These are phyloP conservation scores for Lycium barbarum DNA, from an alignment of 257 asterid genomes.

Conservation along the genomic window DNA sequence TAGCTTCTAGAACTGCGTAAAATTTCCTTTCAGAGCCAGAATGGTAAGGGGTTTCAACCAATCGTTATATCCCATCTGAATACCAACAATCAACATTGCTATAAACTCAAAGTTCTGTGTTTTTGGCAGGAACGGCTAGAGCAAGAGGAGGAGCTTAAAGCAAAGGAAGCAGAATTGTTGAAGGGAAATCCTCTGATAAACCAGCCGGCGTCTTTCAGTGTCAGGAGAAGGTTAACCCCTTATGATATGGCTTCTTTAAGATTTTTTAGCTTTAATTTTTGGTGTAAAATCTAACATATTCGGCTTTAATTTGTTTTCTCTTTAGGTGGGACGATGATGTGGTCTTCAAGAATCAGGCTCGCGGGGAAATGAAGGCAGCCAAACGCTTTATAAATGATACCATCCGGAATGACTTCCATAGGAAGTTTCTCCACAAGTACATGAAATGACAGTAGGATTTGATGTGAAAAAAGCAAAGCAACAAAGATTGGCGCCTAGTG, in stretches of 20 bases:
- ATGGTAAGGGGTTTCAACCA: not conserved
- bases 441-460: slow-evolving; percentile 47
- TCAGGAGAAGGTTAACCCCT: slow-evolving; percentile 70
- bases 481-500: not conserved
- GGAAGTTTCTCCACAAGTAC: slow-evolving; percentile 79
- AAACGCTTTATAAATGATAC: slow-evolving; percentile 95
- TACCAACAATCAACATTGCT: not conserved
- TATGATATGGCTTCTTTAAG: not conserved
- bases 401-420: slow-evolving; percentile 83
- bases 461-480: not conserved
- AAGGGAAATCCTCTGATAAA: slow-evolving; percentile 85
- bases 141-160: slow-evolving; percentile 86
- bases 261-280: not conserved
- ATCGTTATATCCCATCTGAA: not conserved
- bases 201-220: slow-evolving; percentile 71
- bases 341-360: slow-evolving; percentile 95
- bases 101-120: not conserved
- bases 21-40: not conserved
- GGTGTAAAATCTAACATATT: not conserved
- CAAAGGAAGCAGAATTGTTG: slow-evolving; percentile 81
- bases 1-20: slow-evolving; percentile 14
- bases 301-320: slow-evolving; percentile 3
- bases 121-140: slow-evolving; percentile 63
- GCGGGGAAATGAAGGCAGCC: slow-evolving; percentile 74
- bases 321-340: slow-evolving; percentile 98